Conservation (phyloP, 345 rosid genomes). For the Aethionema arabicum region DNA sequence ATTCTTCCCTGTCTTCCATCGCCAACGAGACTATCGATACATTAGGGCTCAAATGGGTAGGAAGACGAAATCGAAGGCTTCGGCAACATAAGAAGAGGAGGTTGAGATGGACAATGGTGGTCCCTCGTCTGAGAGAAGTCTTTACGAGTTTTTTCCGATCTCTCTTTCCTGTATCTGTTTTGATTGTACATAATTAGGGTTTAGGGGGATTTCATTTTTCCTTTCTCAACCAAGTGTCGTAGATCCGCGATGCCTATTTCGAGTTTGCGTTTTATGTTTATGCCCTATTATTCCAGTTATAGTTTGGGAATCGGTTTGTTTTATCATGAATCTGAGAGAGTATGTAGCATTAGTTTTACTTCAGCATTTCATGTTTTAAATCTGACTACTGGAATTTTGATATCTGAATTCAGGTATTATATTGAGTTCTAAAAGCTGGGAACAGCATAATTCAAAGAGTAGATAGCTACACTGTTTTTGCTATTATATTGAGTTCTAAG, state of each 20-base stretch:
- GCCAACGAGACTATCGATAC: background rate
- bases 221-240: background rate
- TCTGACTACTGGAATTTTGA: background rate
- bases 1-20: background rate
- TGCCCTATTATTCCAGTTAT: background rate
- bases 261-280: background rate
- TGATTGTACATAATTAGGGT: background rate
- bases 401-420: background rate
- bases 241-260: background rate
- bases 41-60: constrained; percentile 52
- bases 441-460: too few relatives aligned
- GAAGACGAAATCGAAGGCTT: constrained; percentile 56
- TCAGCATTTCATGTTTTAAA: background rate
- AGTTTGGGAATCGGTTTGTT: background rate
- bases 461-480: too few relatives aligned
- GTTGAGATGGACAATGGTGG: constrained; percentile 42
- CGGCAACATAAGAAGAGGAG: constrained; percentile 37
- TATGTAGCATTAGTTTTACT: background rate
- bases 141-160: constrained; percentile 54
- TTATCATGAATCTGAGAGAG: constrained; percentile 1
- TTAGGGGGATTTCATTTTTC: background rate
- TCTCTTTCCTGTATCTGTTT: background rate
- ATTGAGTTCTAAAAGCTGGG: too few relatives aligned
- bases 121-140: constrained; percentile 39
- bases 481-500: too few relatives aligned